Conservation (phyloP, 1,139 yeast genomes). For the Candida mesenterica region DNA sequence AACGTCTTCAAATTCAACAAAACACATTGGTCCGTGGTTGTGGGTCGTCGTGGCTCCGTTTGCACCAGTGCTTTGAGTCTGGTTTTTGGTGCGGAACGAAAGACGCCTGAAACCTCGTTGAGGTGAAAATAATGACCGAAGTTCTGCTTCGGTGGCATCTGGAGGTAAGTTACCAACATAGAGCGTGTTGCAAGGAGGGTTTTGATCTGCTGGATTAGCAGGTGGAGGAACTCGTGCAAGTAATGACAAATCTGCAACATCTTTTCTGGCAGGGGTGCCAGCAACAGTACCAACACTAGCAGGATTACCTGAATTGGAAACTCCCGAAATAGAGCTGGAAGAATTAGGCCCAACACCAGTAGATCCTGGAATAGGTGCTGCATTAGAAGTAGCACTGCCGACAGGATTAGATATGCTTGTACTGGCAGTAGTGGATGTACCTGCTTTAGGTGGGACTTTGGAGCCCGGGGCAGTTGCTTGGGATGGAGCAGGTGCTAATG, state of each 20-base stretch:
- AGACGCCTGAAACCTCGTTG: slow-evolving; percentile 91
- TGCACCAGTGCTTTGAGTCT: slow-evolving; percentile 36
- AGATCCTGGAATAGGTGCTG: slow-evolving; percentile 4
- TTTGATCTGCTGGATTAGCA: slow-evolving; percentile 98
- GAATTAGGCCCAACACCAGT: no score
- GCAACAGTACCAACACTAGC: slow-evolving; percentile 5
- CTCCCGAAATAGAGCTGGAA: not conserved
- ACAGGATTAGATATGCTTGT: no score
- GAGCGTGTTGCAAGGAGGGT: slow-evolving; percentile 96
- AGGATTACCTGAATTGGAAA: slow-evolving; percentile 1
- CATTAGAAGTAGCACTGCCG: no score
- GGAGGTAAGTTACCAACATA: slow-evolving; percentile 97
- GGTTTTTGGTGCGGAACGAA: slow-evolving; percentile 77
- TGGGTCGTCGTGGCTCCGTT: slow-evolving; percentile 36
- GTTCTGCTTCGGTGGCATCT: slow-evolving; percentile 92
- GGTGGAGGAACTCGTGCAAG: slow-evolving; percentile 89
- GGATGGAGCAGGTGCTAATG: slow-evolving; percentile 3
- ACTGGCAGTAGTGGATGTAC: not conserved
- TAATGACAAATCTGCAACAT: slow-evolving; percentile 68
- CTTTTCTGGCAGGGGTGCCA: slow-evolving; percentile 14
- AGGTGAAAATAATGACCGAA: slow-evolving; percentile 80
- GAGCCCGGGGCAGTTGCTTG: slow-evolving; percentile 1
- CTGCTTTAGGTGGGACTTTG: not conserved
- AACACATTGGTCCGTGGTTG: slow-evolving; percentile 96
- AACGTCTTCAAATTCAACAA: slow-evolving; percentile 97